These are phyloP conservation scores for Ambrosia artemisiifolia DNA, from an alignment of 129 eudicot genomes.

Conservation along the genomic window DNA sequence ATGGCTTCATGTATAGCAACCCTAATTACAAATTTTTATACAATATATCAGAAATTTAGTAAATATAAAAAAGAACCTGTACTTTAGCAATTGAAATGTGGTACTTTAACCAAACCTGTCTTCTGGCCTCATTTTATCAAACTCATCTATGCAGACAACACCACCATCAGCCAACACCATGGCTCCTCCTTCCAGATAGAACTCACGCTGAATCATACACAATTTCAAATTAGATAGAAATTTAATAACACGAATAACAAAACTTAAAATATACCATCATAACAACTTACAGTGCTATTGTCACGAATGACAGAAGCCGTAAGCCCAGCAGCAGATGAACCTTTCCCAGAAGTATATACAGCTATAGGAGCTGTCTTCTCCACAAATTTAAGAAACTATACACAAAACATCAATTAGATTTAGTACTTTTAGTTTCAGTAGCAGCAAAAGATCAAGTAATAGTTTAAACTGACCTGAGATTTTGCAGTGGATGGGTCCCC, in stretches of 20 bases:
- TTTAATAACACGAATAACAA: not conserved
- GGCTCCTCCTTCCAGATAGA: conserved; percentile 99
- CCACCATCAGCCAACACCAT: conserved; percentile 99
- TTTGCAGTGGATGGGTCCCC: conserved; percentile 99
- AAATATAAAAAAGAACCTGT: not conserved
- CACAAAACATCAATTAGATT: conserved; percentile 15
- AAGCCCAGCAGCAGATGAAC: conserved; percentile 99
- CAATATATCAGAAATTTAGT: conserved; percentile 2
- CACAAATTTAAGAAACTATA: conserved; percentile 93
- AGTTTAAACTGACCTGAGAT: conserved; percentile 64
- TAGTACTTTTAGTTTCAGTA: not conserved
- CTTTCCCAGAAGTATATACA: conserved; percentile 97
- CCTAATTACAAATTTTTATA: conserved; percentile 35
- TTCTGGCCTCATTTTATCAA: conserved; percentile 98
- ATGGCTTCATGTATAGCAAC: conserved; percentile 99
- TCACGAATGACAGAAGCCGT: conserved; percentile 97
- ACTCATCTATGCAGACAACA: conserved; percentile 98
- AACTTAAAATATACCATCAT: not conserved
- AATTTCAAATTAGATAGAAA: not conserved
- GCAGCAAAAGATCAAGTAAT: not conserved
- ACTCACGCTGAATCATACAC: conserved; percentile 64
- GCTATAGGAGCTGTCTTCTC: conserved; percentile 99
- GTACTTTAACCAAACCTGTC: conserved; percentile 61
- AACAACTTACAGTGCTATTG: conserved; percentile 74
- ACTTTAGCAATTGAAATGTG: not conserved